Conservation (phyloP, 768 basidiomycete species). For the Terana coerulea region DNA sequence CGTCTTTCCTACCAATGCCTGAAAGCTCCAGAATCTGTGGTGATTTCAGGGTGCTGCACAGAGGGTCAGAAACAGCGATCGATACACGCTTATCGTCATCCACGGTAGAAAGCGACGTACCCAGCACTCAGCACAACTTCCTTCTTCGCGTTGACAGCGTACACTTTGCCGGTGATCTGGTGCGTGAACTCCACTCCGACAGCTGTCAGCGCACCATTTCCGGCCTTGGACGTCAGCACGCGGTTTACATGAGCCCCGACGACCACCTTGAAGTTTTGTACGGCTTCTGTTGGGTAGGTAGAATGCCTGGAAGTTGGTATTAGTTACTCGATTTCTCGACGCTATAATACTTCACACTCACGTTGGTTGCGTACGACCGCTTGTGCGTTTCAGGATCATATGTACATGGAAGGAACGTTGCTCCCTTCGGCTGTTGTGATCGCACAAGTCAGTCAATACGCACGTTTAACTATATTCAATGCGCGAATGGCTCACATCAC, state of each 20-base stretch:
- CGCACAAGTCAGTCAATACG: not conserved
- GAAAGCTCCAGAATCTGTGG: constrained; percentile 47
- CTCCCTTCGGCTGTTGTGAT: constrained; percentile 11
- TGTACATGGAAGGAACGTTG: constrained; percentile 8
- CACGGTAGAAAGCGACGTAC: not conserved
- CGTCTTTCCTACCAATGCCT: constrained; percentile 40
- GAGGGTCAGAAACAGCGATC: no score
- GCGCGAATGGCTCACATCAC: constrained; percentile 5
- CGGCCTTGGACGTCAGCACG: constrained; percentile 1
- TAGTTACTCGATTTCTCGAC: not conserved
- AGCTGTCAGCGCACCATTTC: not conserved
- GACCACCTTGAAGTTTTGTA: constrained; percentile 14
- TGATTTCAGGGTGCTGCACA: constrained; percentile 36
- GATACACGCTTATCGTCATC: no score
- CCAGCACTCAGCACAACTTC: constrained; percentile 14
- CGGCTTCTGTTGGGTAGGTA: constrained; percentile 17
- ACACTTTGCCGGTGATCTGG: not conserved
- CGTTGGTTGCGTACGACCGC: constrained; percentile 13
- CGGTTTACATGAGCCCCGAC: constrained; percentile 10
- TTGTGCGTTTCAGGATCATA: constrained; percentile 13
- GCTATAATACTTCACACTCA: not conserved
- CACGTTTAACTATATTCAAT: not conserved
- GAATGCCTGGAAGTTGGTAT: constrained; percentile 1
- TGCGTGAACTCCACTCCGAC: constrained; percentile 11
- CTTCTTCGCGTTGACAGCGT: constrained; percentile 9